Evolutionary conservation across 345 rosid genomes (phyloP), one percentile per base, ranked within the genome.

Genomic region (Gossypium anomalum): DNA sequence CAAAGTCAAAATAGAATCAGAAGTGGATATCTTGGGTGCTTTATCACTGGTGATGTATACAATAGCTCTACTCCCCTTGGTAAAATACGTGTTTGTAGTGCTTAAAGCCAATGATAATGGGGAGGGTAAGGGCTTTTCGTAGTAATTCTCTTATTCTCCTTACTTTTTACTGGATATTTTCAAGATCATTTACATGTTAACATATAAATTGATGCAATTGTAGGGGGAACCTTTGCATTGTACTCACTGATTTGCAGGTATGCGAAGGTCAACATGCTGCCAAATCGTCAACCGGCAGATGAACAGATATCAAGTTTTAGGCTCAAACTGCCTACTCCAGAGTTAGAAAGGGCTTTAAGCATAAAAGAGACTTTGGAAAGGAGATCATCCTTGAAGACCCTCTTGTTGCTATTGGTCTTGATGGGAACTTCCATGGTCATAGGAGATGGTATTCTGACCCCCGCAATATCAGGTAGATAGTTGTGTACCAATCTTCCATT

Each of bases 351-450:
- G 80, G 97, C 98, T 80, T 68, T 95, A 61, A 65, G 45, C 7
- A 89, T 93, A 72, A 93, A 93, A 82, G 98, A 95, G n/a, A 71
- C 86, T 76, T 81, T 93, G 77, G 98, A 93, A 82, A 88, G 76
- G 45, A 89, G 83, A 82, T 82, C 96, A 25, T 84, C 80, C 76
- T 76, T 91, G 85, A 95, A 91, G 87, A 95, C 90, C 45, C 72
- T 86, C 66, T 85, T 93, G 53, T 78, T 95, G 85, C 81, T 95
- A 27, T 84, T 93, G 83, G 98, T 95, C 63, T 86, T 95, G 56
- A 90, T 89, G 91, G 99, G 99, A 84, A 93, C 99, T 78, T 95
- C 98, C 76, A 91, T 95, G 99, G 81, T 95, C 68, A 89, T 95
- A 69, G 99, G 98, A 51, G 98, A 95, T 84, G 99, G 98, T 56